These are phyloP conservation scores for Phyllosticta citrichinensis DNA, from an alignment of 2,329 filamentous ascomycete species.

Conservation along the genomic window DNA sequence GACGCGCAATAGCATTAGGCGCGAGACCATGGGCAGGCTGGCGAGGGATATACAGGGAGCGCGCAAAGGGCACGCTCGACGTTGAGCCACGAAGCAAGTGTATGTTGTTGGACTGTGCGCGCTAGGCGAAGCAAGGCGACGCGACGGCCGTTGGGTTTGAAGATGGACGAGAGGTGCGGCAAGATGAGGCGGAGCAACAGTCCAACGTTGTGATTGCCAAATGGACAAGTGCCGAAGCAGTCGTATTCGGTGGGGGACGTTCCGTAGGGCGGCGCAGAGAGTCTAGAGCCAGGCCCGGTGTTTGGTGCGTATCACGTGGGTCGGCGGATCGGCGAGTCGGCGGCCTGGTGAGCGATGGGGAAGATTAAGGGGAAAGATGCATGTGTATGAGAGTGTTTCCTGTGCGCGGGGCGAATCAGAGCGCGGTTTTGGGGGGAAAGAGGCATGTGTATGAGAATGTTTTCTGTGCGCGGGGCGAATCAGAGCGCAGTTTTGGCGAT, in stretches of 20 bases:
- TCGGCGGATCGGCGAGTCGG: background rate
- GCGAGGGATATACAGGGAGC: background rate
- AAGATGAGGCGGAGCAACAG: background rate
- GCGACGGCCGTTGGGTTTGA: background rate
- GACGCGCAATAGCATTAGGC: background rate
- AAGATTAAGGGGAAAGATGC: too few species aligned
- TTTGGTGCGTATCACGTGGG: background rate
- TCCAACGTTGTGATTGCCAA: background rate
- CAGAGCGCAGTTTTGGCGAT: background rate
- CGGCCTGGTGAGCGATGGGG: too few species aligned
- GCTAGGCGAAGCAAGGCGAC: background rate
- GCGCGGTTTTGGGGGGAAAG: background rate
- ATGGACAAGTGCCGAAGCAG: background rate
- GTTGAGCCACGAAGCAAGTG: background rate
- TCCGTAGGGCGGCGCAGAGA: background rate
- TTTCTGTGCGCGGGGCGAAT: background rate
- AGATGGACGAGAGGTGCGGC: background rate
- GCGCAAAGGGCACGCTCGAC: background rate
- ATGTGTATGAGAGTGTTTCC: background rate
- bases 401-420: background rate
- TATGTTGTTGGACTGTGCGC: background rate
- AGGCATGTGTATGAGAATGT: background rate
- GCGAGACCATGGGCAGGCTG: background rate
- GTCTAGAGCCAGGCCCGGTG: background rate
- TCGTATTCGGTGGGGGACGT: background rate